Evolutionary conservation across 106 monocot species (phyloP).

Genomic region (Phalaenopsis aphrodite): DNA sequence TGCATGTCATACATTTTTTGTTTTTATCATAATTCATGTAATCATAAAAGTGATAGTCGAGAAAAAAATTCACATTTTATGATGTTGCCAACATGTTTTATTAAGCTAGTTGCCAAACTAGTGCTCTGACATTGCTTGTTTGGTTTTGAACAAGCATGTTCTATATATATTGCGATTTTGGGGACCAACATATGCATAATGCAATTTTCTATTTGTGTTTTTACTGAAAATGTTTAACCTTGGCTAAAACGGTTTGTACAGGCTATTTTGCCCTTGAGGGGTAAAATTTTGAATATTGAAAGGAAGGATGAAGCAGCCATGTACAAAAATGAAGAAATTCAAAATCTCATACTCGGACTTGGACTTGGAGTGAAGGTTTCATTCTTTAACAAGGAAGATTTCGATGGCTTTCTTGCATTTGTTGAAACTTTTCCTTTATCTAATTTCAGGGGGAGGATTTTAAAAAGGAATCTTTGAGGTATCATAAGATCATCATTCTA

Average conservation of each 20-base stretch:
- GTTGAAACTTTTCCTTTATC: conserved; percentile 3
- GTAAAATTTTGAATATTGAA: conserved; percentile 98
- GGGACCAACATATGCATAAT: neutral
- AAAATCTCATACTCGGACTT: conserved; percentile 93
- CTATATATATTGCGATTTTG: neutral
- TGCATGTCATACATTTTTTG: neutral
- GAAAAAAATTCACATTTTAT: neutral
- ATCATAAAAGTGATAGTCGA: neutral
- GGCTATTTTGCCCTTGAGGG: conserved; percentile 94
- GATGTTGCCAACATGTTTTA: neutral
- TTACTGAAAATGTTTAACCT: neutral
- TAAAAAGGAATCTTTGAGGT: conserved; percentile 75
- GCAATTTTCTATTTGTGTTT: neutral
- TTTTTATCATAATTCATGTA: neutral
- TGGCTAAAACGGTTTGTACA: conserved; percentile 25
- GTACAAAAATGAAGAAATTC: conserved; percentile 99
- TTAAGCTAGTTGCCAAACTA: neutral
- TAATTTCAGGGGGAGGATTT: conserved; percentile 91
- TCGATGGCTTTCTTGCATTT: neutral
- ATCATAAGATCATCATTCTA: conserved; percentile 97
- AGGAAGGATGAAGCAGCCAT: conserved; percentile 94
- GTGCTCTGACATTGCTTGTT: neutral
- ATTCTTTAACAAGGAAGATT: neutral
- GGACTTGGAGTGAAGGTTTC: conserved; percentile 97
- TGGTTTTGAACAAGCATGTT: neutral